A percentile compares a stretch with the other conserved stretches of the same genome.
phyloP scores from a whole-genome alignment of 495 filamentous ascomycete species.

The Lophium mytilinum region DNA sequence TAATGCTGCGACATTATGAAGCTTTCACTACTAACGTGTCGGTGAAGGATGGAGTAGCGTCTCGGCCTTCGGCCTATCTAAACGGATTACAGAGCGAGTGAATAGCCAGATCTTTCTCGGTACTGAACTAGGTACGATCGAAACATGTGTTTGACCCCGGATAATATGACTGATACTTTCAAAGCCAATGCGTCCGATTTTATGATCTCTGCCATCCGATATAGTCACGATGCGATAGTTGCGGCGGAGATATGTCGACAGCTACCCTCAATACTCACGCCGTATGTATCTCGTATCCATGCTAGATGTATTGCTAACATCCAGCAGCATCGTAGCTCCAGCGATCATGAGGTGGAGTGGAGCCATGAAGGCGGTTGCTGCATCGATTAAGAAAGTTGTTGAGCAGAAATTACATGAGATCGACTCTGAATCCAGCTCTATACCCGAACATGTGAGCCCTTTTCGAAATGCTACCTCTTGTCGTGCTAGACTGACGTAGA shows the following conservation, averaged over 20 bases:
- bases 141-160: too few relatives aligned
- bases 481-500: background rate
- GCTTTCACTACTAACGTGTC: background rate
- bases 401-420: background rate
- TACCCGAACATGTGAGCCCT: background rate
- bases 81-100: background rate
- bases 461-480: too few relatives aligned
- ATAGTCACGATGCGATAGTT: slow-evolving; percentile 3
- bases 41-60: slow-evolving; percentile 3
- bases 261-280: slow-evolving; percentile 2
- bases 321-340: background rate
- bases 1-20: background rate
- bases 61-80: slow-evolving; percentile 1
- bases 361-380: slow-evolving; percentile 1
- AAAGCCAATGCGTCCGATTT: too few relatives aligned
- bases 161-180: too few relatives aligned
- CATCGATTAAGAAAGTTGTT: background rate
- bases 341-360: slow-evolving; percentile 9
- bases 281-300: background rate
- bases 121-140: background rate
- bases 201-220: slow-evolving; percentile 1
- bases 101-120: slow-evolving; percentile 1
- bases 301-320: background rate
- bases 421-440: background rate
- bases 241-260: slow-evolving; percentile 5